phyloP scores from a whole-genome alignment of 441 rosid genomes.

The Gossypium trilobum region DNA sequence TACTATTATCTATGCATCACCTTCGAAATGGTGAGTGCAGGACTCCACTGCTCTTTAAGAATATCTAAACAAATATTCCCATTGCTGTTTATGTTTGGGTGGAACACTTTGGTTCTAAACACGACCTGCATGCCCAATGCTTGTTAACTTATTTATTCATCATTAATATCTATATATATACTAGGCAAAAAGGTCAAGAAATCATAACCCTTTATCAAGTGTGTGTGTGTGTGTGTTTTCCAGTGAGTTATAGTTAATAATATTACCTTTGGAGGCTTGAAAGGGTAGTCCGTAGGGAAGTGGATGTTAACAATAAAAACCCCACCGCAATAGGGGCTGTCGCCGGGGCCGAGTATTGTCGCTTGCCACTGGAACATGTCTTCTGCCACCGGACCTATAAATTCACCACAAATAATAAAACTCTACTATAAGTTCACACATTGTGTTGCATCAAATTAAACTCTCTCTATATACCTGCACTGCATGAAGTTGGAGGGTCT shows the following conservation, averaged over 20 bases:
- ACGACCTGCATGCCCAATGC: slow-evolving; percentile 23
- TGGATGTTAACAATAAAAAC: slow-evolving; percentile 30
- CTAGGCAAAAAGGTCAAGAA: neutral
- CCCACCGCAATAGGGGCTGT: slow-evolving; percentile 33
- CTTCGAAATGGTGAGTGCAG: slow-evolving; percentile 38
- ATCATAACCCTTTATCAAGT: neutral
- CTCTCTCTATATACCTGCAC: slow-evolving; percentile 19
- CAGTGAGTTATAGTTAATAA: neutral
- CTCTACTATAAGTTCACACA: neutral
- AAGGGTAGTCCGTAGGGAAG: slow-evolving; percentile 37
- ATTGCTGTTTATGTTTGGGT: slow-evolving; percentile 34
- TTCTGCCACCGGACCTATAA: slow-evolving; percentile 27
- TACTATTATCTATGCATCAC: neutral
- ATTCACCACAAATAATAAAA: neutral
- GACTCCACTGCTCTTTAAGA: slow-evolving; percentile 42
- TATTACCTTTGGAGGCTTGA: slow-evolving; percentile 35
- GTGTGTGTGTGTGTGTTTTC: neutral
- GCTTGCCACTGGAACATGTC: slow-evolving; percentile 38
- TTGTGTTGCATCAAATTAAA: neutral
- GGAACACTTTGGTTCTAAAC: slow-evolving; percentile 31
- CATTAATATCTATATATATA: neutral
- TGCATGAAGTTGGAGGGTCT: slow-evolving; percentile 38
- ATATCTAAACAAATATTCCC: slow-evolving; percentile 36
- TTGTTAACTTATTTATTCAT: neutral
- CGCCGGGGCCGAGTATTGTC: slow-evolving; percentile 28